phyloP scores from a whole-genome alignment of 83 land plant genomes.

The Diphasiastrum complanatum region DNA sequence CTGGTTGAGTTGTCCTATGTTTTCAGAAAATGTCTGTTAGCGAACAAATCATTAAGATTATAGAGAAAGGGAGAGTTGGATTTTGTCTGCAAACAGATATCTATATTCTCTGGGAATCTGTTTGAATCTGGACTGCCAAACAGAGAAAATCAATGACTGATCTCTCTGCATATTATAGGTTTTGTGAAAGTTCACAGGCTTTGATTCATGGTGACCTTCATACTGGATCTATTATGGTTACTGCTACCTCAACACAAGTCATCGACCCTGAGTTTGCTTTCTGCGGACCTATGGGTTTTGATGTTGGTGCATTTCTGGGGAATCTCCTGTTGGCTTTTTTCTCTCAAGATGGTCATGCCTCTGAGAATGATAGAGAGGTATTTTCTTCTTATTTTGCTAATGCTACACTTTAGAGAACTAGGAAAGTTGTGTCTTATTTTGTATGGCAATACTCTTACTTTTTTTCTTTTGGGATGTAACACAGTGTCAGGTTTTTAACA shows the following conservation, averaged over 20 bases:
- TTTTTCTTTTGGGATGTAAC: not conserved
- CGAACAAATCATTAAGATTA: too few relatives aligned
- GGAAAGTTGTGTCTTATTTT: too few relatives aligned
- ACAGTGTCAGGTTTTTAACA: not conserved
- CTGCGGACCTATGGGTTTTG: conserved; percentile 99
- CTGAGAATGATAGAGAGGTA: conserved; percentile 58
- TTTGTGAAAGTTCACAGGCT: conserved; percentile 91
- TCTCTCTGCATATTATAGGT: too few relatives aligned
- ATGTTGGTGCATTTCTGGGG: conserved; percentile 91
- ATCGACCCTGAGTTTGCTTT: conserved; percentile 98
- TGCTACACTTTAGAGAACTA: too few relatives aligned
- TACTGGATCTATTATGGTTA: conserved; percentile 93
- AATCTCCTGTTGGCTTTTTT: conserved; percentile 75
- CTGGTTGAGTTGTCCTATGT: too few relatives aligned
- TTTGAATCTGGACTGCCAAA: too few relatives aligned
- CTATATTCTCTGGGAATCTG: too few relatives aligned
- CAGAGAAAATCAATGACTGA: too few relatives aligned
- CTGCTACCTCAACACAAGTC: conserved; percentile 74
- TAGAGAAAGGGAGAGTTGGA: too few relatives aligned
- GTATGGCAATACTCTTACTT: not conserved
- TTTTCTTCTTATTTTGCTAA: conserved; percentile 2
- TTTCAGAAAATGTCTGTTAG: too few relatives aligned
- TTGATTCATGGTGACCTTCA: conserved; percentile 95
- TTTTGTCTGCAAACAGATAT: too few relatives aligned
- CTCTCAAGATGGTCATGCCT: conserved; percentile 91